A percentile compares a stretch with the other conserved stretches of the same genome.
Conservation (phyloP, 768 basidiomycete genomes). For the Trametes meyenii region DNA sequence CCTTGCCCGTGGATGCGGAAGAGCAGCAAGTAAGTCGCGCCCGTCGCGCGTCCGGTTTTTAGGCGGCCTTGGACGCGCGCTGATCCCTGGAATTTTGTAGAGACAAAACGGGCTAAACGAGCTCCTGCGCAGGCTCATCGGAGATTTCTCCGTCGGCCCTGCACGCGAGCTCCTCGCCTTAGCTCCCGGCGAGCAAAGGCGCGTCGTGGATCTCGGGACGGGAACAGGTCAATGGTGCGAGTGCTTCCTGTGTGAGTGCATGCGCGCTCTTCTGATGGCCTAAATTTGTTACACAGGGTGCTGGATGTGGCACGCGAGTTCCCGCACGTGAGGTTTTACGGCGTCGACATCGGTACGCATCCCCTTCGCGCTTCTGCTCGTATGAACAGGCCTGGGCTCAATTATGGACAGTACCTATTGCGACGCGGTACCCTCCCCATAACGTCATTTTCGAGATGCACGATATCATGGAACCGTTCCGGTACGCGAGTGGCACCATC, state of each 20-base stretch:
- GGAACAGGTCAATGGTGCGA: constrained; percentile 72
- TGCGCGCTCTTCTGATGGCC: constrained; percentile 9
- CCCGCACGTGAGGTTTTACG: constrained; percentile 65
- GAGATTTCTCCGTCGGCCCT: constrained; percentile 63
- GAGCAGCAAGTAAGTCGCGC: constrained; percentile 64
- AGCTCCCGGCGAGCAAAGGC: constrained; percentile 44
- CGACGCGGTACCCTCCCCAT: constrained; percentile 57
- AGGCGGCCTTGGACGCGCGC: neutral
- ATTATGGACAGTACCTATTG: constrained; percentile 63
- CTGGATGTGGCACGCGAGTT: constrained; percentile 74
- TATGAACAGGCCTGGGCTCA: constrained; percentile 4
- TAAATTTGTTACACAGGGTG: constrained; percentile 50
- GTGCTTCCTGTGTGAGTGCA: neutral
- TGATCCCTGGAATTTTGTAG: constrained; percentile 38
- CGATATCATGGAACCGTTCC: constrained; percentile 55
- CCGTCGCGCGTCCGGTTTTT: neutral
- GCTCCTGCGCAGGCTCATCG: constrained; percentile 52
- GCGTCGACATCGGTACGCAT: constrained; percentile 75
- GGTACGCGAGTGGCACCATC: constrained; percentile 57
- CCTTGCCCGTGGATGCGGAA: constrained; percentile 68
- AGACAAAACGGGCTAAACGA: constrained; percentile 54
- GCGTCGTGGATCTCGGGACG: constrained; percentile 74
- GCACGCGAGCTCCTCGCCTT: constrained; percentile 53
- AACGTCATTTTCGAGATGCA: constrained; percentile 72
- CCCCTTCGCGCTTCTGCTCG: constrained; percentile 9